Evolutionary conservation across 1,284 basidiomycete genomes (phyloP).

Genomic region (Anthracocystis panici-leucophaei): DNA sequence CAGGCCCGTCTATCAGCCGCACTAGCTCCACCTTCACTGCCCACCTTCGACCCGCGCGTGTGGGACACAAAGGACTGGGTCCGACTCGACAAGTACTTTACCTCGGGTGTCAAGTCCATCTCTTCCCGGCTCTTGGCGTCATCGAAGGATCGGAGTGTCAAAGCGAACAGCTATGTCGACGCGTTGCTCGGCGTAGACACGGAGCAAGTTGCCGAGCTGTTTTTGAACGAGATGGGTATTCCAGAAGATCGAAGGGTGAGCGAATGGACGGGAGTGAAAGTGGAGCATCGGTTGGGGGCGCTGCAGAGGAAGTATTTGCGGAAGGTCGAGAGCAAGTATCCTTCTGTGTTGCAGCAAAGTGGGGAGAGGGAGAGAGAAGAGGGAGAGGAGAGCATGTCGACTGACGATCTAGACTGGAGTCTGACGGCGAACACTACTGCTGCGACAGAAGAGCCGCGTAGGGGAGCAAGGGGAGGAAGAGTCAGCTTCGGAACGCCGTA

Average conservation of each 20-base stretch:
- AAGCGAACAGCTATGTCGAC: constrained; percentile 19
- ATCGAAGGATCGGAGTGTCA: neutral
- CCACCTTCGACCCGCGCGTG: constrained; percentile 17
- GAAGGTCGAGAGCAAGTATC: constrained; percentile 28
- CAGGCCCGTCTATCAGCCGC: constrained; percentile 24
- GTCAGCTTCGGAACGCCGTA: constrained; percentile 51
- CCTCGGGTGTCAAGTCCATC: constrained; percentile 23
- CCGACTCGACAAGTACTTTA: constrained; percentile 48
- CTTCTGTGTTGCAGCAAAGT: constrained; percentile 1
- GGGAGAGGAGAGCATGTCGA: constrained; percentile 21
- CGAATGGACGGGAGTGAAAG: constrained; percentile 36
- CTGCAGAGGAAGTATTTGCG: constrained; percentile 42
- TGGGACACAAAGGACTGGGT: constrained; percentile 43
- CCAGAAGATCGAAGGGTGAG: neutral
- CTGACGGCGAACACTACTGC: constrained; percentile 21
- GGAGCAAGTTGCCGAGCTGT: constrained; percentile 8
- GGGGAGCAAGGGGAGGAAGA: constrained; percentile 7
- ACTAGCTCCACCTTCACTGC: constrained; percentile 8
- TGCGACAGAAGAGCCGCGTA: neutral
- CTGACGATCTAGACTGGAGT: constrained; percentile 46
- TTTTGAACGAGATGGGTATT: constrained; percentile 28
- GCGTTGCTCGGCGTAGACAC: constrained; percentile 18
- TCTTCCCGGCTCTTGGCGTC: constrained; percentile 6
- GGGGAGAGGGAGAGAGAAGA: neutral
- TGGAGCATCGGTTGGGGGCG: constrained; percentile 30